phyloP scores from a whole-genome alignment of 768 basidiomycete species.

The Boletus eberwhitei region DNA sequence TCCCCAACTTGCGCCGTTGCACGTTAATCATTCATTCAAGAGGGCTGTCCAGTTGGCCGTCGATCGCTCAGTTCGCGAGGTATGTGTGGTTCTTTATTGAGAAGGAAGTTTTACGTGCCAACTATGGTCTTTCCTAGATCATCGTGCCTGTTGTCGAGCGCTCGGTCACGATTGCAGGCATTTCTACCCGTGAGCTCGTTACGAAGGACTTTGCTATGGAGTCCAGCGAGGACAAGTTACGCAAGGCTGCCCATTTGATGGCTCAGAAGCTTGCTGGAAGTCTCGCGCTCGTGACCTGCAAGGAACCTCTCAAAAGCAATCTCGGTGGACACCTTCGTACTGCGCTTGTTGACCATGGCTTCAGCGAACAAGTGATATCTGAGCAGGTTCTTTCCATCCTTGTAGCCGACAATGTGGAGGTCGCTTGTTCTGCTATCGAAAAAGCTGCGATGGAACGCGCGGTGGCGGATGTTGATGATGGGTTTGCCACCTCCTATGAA shows the following conservation, averaged over 20 bases:
- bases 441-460: conserved; percentile 98
- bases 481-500: conserved; percentile 78
- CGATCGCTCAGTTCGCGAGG: conserved; percentile 93
- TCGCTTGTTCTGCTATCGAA: conserved; percentile 92
- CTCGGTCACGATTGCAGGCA: conserved; percentile 97
- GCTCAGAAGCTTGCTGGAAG: conserved; percentile 96
- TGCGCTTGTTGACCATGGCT: conserved; percentile 81
- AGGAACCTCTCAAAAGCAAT: conserved; percentile 92
- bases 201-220: conserved; percentile 96
- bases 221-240: conserved; percentile 83
- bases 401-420: conserved; percentile 88
- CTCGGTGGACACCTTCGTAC: conserved; percentile 86
- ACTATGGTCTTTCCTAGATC: conserved; percentile 48
- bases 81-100: conserved; percentile 29
- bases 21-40: conserved; percentile 81
- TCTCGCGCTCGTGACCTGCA: conserved; percentile 95
- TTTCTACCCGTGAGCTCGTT: conserved; percentile 93
- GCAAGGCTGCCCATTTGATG: conserved; percentile 92
- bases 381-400: conserved; percentile 78
- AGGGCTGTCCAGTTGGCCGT: conserved; percentile 87
- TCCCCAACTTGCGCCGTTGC: conserved; percentile 68
- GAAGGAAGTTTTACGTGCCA: background rate
- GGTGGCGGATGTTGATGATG: conserved; percentile 88
- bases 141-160: conserved; percentile 97
- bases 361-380: conserved; percentile 80